Conservation (phyloP, 805 yeast species). For the Candida nanaspora region DNA sequence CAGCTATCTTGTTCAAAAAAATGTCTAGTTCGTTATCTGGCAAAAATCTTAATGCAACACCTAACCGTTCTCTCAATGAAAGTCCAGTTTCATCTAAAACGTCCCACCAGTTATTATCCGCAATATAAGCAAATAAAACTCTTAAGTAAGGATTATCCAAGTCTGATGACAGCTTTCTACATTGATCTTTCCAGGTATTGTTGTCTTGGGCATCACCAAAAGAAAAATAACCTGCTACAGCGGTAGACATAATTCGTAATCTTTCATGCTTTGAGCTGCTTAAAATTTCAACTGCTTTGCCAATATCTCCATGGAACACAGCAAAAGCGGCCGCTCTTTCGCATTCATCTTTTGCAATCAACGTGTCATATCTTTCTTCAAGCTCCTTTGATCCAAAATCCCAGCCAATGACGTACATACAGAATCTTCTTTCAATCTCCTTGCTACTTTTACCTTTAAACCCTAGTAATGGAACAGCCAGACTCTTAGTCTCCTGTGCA, state of each 20-base stretch:
- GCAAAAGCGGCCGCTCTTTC: constrained; percentile 99
- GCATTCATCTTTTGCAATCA: constrained; percentile 51
- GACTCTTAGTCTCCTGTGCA: constrained; percentile 37
- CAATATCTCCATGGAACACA: constrained; percentile 84
- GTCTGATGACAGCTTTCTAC: constrained; percentile 82
- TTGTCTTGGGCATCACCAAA: constrained; percentile 46
- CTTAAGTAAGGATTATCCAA: constrained; percentile 83
- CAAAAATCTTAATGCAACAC: constrained; percentile 82
- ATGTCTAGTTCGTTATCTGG: constrained; percentile 71
- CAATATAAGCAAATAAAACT: constrained; percentile 87
- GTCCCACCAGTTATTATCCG: constrained; percentile 96
- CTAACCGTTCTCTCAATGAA: constrained; percentile 81
- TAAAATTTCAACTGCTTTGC: constrained; percentile 72
- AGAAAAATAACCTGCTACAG: constrained; percentile 83
- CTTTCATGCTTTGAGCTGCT: constrained; percentile 66
- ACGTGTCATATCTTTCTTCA: constrained; percentile 54
- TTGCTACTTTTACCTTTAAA: constrained; percentile 39
- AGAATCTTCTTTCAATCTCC: constrained; percentile 64
- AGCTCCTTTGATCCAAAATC: constrained; percentile 70
- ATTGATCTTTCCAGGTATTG: constrained; percentile 89
- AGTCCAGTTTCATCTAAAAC: constrained; percentile 84
- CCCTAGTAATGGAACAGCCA: constrained; percentile 34
- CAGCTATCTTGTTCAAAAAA: constrained; percentile 64
- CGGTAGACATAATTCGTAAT: constrained; percentile 78
- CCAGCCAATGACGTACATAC: constrained; percentile 87